Base-by-base conservation (phyloP, 768 basidiomycete genomes). In the Cystobasidium tubakii region DNA sequence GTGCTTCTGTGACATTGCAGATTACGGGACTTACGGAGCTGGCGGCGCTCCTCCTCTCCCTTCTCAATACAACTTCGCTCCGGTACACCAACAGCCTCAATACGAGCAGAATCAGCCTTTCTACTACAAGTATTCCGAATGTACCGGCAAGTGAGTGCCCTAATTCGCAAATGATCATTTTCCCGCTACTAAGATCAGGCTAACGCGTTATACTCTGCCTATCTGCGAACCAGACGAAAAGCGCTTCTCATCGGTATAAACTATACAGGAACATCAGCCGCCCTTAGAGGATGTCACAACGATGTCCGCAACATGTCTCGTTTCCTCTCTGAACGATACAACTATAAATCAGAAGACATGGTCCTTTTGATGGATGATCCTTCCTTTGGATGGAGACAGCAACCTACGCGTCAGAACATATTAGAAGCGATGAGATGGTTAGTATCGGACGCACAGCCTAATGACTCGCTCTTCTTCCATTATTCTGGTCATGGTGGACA, bases 381-480 rank as follows among this genome's bases (percentile, higher is more conserved):
- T 0, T 72, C 71, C 15, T 77, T 77, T 0, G 84, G 90, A 77
- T 84, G 85, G 12, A 85, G 87, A 55, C 84, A 85, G 78, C 81
- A 82, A 31, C 95, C 95, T 0, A 97, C 94, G 0, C 83, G 83
- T 72, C 84, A 85, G 29, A 97, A 97, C 80, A 94, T 99, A 87
- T 78, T 91, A 23, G 81, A 84, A 55, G 92, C 89, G 3, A 94
- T 95, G 91, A 84, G 87, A 74, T 97, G 93, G 94, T 87, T 99
- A n/a, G 90, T 93, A 21, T 82, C 81, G 19, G 88, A 85, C 75
- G 92, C 94, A 15, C 82, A 83, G 21, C 87, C 90, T 0, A 88
- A 82, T 75, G 92, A 95, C 77, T 88, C 92, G 1, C 83, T 94
- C 36, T 92, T 93, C 84, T 90, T 94, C 85, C 92, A 93, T 76